Conservation (phyloP, 257 asterid species). For the Solanum raphanifolium region DNA sequence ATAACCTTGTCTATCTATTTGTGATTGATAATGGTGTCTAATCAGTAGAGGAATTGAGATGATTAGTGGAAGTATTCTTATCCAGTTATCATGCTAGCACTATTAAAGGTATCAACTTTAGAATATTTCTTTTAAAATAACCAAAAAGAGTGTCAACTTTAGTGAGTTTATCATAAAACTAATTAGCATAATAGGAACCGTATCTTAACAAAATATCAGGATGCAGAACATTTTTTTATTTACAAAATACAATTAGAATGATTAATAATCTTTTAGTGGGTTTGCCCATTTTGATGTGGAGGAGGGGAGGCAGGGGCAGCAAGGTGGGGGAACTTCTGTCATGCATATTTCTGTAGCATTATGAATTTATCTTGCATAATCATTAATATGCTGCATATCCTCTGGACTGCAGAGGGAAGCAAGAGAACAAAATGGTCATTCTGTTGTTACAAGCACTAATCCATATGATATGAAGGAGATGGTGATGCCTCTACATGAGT, state of each 20-base stretch:
- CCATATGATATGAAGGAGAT: constrained; percentile 64
- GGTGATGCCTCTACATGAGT: constrained; percentile 78
- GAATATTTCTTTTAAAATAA: not conserved
- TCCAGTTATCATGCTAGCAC: not conserved
- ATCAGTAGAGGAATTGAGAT: not conserved
- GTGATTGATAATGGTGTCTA: not conserved
- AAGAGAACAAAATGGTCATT: constrained; percentile 40
- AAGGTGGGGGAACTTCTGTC: not conserved
- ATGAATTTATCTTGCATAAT: not conserved
- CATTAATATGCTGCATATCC: not conserved
- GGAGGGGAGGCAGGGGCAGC: not conserved
- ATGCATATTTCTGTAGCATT: not conserved
- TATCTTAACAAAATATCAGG: not conserved
- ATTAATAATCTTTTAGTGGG: not conserved
- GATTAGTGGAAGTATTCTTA: not conserved
- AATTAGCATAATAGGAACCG: not conserved
- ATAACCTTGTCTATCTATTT: not conserved
- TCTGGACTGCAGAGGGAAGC: constrained; percentile 62
- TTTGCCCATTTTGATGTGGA: not conserved
- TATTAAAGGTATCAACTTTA: not conserved
- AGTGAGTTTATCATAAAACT: not conserved
- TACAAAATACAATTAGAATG: not conserved
- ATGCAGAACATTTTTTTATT: not conserved
- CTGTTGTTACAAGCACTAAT: constrained; percentile 28
- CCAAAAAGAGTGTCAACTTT: not conserved